Evolutionary conservation across 2,329 filamentous ascomycete genomes (phyloP).

Genomic region (Hymenoscyphus infarciens): DNA sequence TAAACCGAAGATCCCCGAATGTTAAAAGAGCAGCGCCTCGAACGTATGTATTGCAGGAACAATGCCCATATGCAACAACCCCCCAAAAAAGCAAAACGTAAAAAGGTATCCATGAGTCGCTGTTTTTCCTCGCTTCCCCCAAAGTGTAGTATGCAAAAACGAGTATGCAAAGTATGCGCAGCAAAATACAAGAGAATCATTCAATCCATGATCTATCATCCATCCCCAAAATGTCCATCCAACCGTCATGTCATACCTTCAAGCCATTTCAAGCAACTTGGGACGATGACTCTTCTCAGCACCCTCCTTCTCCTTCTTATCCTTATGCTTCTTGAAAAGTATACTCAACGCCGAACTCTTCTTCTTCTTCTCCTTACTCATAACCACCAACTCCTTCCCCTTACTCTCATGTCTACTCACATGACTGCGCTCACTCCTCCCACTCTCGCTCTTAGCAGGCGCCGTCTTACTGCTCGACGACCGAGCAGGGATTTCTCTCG

Average conservation of each 20-base stretch:
- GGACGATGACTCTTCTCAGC: conserved; percentile 10
- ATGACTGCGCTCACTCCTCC: conserved; percentile 2
- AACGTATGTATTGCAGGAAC: neutral
- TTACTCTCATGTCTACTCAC: conserved; percentile 8
- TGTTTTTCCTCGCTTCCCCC: neutral
- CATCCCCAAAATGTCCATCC: neutral
- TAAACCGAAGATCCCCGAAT: neutral
- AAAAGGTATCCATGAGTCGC: neutral
- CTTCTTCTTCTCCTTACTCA: conserved; percentile 16
- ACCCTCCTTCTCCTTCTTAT: conserved; percentile 12
- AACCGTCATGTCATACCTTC: neutral
- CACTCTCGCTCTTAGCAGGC: conserved; percentile 8
- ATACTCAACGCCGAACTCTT: conserved; percentile 6
- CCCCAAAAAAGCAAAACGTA: neutral
- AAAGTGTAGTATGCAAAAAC: neutral
- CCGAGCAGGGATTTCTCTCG: conserved; percentile 6
- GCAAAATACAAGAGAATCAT: neutral
- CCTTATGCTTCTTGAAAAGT: conserved; percentile 17
- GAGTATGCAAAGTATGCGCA: neutral
- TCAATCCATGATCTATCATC: neutral
- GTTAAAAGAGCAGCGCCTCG: neutral
- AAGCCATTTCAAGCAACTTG: conserved; percentile 11
- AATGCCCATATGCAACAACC: neutral
- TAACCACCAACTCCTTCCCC: conserved; percentile 9
- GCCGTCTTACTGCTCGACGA: neutral